phyloP scores from a whole-genome alignment of 331 rosid species.

The Malus hybrid region DNA sequence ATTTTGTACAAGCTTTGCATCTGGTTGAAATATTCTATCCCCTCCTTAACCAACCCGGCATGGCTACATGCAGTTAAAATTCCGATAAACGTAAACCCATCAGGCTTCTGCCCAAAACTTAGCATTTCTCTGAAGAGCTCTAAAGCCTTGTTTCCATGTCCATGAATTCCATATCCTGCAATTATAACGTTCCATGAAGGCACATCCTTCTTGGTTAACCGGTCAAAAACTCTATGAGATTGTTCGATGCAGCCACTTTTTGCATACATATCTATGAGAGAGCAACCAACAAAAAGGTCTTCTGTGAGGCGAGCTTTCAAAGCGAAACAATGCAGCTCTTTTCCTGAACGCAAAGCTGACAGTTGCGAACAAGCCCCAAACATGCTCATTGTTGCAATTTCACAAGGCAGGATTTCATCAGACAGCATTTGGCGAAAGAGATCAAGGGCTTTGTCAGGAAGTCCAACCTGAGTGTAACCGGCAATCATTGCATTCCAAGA shows the following conservation, averaged over 20 bases:
- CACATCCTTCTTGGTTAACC: constrained; percentile 37
- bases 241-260: constrained; percentile 72
- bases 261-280: constrained; percentile 82
- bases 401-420: constrained; percentile 31
- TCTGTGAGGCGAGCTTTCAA: constrained; percentile 37
- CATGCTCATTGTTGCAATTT: constrained; percentile 37
- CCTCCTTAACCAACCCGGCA: constrained; percentile 62
- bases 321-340: constrained; percentile 65
- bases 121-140: constrained; percentile 65
- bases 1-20: constrained; percentile 52
- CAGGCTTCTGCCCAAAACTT: constrained; percentile 40
- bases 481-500: constrained; percentile 71
- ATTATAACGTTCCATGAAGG: constrained; percentile 78
- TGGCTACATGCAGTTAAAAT: constrained; percentile 77
- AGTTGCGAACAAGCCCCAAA: constrained; percentile 72
- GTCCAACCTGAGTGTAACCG: constrained; percentile 55
- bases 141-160: constrained; percentile 58
- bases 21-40: constrained; percentile 42
- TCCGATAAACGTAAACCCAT: constrained; percentile 69
- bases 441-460: constrained; percentile 56
- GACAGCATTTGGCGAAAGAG: constrained; percentile 59
- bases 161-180: constrained; percentile 75
- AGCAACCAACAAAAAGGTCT: constrained; percentile 58
- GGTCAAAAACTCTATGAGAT: constrained; percentile 46
- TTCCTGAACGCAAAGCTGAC: constrained; percentile 60